Percentiles rank a stretch among this genome's conserved stretches.
phyloP scores from a whole-genome alignment of 345 rosid genomes.

The Sonneratia caseolaris region DNA sequence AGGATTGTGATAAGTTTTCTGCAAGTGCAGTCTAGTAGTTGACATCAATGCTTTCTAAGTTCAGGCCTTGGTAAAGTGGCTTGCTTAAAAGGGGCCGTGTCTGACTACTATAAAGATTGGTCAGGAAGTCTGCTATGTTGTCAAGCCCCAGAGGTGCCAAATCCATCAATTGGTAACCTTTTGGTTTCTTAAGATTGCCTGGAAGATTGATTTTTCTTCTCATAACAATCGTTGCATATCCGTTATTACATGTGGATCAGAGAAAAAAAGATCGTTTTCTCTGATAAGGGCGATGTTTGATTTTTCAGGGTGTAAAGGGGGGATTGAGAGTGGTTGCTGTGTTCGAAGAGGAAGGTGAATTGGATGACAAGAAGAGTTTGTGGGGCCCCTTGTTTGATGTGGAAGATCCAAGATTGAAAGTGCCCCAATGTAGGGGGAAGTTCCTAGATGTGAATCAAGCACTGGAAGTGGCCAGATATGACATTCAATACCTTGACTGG shows the following conservation, averaged over 20 bases:
- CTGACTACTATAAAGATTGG: background rate
- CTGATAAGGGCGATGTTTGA: background rate
- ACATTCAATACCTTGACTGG: constrained; percentile 92
- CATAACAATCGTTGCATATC: background rate
- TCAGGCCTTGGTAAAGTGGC: background rate
- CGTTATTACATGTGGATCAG: background rate
- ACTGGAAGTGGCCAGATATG: constrained; percentile 81
- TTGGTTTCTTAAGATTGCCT: background rate
- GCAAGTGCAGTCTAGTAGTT: background rate
- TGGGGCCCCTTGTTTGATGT: constrained; percentile 80
- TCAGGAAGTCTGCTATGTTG: background rate
- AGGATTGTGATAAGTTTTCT: background rate
- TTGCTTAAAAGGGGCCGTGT: no score
- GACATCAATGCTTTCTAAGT: background rate
- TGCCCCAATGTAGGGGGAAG: constrained; percentile 73
- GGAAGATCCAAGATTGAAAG: constrained; percentile 90
- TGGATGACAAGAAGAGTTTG: constrained; percentile 58
- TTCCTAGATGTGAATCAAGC: constrained; percentile 85
- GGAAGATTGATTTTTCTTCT: background rate
- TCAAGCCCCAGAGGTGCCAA: background rate
- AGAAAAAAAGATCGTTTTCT: background rate
- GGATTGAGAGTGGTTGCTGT: constrained; percentile 69
- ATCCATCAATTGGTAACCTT: no score
- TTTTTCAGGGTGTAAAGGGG: constrained; percentile 48
- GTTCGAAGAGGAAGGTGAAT: constrained; percentile 57